Evolutionary conservation across 2,329 filamentous ascomycete species (phyloP), one percentile per base, ranked within the genome.

Genomic region (Rhinocladiella similis): DNA sequence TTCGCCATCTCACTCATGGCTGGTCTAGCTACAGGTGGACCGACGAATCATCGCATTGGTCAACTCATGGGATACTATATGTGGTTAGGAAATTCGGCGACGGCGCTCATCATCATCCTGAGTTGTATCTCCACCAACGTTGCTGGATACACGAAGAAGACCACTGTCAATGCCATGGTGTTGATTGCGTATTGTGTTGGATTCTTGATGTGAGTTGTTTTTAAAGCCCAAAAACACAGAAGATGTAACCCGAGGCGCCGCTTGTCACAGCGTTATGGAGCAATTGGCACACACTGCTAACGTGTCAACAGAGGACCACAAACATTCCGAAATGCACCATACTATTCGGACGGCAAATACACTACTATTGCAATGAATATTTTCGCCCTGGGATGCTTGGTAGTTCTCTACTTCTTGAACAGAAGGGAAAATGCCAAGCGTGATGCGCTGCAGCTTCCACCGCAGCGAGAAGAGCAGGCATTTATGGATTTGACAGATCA

Each of bases 331-430:
- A 79, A 82, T 62, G 73, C 73, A 9, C 79, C 79, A 1, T 69
- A 75, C 3, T 82, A 81, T 65, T 74, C 75, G 3, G 74, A 70
- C 10, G 77, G 76, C 3, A 79, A 79, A 56, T 71, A 78, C 43
- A 80, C 79, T n/a, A 84, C 84, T 72, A 68, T 84, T 14, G 74
- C 80, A 36, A 80, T 80, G 0, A 84, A 83, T 59, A 69, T 71
- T 2, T 72, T 82, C 4, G 83, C 84, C 67, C 68, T 82, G 0
- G 49, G 69, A 1, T 73, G 76, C 59, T 78, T 83, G 0, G 63
- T 78, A 0, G 69, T 79, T 0, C 63, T 84, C 1, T 83, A 81
- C 56, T 59, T 77, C 1, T 83, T 83, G 59, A 83, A 83, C 80
- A 80, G 72, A 64, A 65, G 69, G 1, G 74, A 75, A 13, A 84